A percentile compares a stretch with the other conserved stretches of the same genome.
Evolutionary conservation across 75 land plant species (phyloP).

Genomic region (Cupressus sempervirens): DNA sequence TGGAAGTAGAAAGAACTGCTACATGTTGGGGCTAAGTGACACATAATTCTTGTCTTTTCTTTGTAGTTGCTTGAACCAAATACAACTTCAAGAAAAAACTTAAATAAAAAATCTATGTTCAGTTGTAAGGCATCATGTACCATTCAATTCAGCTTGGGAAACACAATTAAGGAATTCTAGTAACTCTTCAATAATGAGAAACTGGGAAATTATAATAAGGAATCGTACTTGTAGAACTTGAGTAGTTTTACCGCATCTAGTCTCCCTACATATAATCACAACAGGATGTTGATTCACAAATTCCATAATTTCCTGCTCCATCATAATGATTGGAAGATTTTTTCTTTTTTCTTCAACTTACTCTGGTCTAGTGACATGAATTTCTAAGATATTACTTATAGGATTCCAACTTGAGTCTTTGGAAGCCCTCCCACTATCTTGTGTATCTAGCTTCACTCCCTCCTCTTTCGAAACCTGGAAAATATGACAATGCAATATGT

Average conservation of each 20-base stretch:
- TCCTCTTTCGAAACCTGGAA: not conserved
- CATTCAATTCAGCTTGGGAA: not conserved
- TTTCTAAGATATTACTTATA: slow-evolving; percentile 23
- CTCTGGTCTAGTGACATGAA: slow-evolving; percentile 66
- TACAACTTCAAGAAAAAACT: slow-evolving; percentile 98
- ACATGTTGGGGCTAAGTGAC: slow-evolving; percentile 97
- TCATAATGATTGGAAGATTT: slow-evolving; percentile 94
- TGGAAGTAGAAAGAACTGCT: slow-evolving; percentile 95
- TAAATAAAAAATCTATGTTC: slow-evolving; percentile 8
- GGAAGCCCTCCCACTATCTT: not conserved
- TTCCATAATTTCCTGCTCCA: slow-evolving; percentile 99
- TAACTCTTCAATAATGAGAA: not conserved
- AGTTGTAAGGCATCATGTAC: not conserved
- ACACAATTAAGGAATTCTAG: not conserved
- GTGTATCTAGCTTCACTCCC: slow-evolving; percentile 7
- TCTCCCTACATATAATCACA: slow-evolving; percentile 93
- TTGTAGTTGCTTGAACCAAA: slow-evolving; percentile 59
- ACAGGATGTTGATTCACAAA: slow-evolving; percentile 68
- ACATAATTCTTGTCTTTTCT: slow-evolving; percentile 62
- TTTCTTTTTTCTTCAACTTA: slow-evolving; percentile 66
- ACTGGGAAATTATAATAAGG: not conserved
- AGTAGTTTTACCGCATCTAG: slow-evolving; percentile 99
- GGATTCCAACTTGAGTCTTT: not conserved
- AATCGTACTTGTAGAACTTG: slow-evolving; percentile 94
- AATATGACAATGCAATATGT: not conserved